A percentile compares a stretch with the other conserved stretches of the same genome.
Evolutionary conservation across 169 alveolate genomes (phyloP).

Genomic region (Eimeria sp.): DNA sequence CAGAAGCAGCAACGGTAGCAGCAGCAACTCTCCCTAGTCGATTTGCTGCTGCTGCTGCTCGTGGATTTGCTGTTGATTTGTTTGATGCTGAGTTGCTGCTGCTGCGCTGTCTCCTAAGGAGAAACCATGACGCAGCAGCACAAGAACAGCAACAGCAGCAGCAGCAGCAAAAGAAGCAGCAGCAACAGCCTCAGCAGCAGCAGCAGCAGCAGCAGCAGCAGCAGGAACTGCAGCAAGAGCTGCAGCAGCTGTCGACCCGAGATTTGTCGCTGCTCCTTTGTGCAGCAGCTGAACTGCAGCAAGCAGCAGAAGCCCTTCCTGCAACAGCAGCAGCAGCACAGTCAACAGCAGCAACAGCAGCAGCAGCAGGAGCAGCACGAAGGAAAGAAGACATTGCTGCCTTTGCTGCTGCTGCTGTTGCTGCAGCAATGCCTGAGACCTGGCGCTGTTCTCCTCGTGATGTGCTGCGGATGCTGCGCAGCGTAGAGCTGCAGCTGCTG

Average conservation of each 20-base stretch:
- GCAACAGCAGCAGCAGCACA: conserved; percentile 8
- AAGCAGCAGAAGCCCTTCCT: neutral
- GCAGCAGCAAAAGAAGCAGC: no score
- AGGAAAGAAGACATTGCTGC: conserved; percentile 10
- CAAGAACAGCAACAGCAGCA: no score
- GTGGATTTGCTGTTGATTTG: neutral
- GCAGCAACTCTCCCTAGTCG: no score
- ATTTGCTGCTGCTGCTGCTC: no score
- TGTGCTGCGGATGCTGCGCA: conserved; percentile 55
- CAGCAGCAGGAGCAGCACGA: no score
- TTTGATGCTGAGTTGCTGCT: conserved; percentile 3
- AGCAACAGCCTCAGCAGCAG: no score
- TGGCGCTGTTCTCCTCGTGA: conserved; percentile 62
- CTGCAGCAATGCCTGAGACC: conserved; percentile 44
- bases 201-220: conserved; percentile 41
- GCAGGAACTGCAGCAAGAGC: conserved; percentile 34
- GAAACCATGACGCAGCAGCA: no score
- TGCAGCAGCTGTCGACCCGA: conserved; percentile 19
- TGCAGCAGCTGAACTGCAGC: conserved; percentile 28
- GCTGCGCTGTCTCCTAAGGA: conserved; percentile 33
- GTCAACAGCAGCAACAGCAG: no score
- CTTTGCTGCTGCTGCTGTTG: conserved; percentile 54
- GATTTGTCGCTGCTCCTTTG: conserved; percentile 2
- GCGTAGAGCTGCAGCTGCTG: neutral
- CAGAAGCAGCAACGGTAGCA: no score